These are phyloP conservation scores for Polygonum aviculare DNA, from an alignment of 148 eudicot species.

Conservation along the genomic window DNA sequence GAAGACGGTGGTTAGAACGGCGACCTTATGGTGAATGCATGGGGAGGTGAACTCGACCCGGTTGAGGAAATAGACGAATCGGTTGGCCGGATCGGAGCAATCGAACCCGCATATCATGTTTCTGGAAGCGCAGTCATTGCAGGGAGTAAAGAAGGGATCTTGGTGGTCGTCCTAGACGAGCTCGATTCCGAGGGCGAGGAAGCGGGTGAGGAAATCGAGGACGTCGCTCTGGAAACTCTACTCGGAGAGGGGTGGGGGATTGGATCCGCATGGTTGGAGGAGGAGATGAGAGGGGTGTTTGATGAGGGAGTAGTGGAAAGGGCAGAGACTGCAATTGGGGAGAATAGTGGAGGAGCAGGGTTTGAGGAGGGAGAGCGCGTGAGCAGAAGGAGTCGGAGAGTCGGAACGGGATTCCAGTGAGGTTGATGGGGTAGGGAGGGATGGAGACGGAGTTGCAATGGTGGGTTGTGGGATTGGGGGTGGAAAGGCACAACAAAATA, in stretches of 20 bases:
- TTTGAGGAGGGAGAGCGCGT: constrained; percentile 35
- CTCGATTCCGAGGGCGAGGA: constrained; percentile 34
- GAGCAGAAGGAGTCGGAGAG: constrained; percentile 51
- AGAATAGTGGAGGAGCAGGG: constrained; percentile 36
- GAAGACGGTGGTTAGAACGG: constrained; percentile 18
- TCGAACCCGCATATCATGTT: constrained; percentile 63
- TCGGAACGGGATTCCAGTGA: constrained; percentile 42
- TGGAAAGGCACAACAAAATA: too few species aligned
- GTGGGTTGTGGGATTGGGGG: too few species aligned
- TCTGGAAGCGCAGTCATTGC: constrained; percentile 24
- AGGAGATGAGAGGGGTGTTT: constrained; percentile 34
- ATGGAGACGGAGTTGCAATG: constrained; percentile 7
- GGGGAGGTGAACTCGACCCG: not conserved
- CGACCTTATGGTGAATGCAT: constrained; percentile 22
- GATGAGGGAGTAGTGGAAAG: constrained; percentile 45
- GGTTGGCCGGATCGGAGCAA: constrained; percentile 32
- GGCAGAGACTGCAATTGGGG: constrained; percentile 48
- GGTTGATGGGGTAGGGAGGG: constrained; percentile 34
- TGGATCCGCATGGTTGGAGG: constrained; percentile 33
- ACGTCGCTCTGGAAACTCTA: constrained; percentile 46
- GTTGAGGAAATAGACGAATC: constrained; percentile 32
- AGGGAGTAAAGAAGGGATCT: constrained; percentile 34
- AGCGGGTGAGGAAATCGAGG: constrained; percentile 31
- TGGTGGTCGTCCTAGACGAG: constrained; percentile 34
- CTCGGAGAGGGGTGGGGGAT: constrained; percentile 17